phyloP scores from a whole-genome alignment of 1,284 basidiomycete genomes.

The Wolfiporia cocos region DNA sequence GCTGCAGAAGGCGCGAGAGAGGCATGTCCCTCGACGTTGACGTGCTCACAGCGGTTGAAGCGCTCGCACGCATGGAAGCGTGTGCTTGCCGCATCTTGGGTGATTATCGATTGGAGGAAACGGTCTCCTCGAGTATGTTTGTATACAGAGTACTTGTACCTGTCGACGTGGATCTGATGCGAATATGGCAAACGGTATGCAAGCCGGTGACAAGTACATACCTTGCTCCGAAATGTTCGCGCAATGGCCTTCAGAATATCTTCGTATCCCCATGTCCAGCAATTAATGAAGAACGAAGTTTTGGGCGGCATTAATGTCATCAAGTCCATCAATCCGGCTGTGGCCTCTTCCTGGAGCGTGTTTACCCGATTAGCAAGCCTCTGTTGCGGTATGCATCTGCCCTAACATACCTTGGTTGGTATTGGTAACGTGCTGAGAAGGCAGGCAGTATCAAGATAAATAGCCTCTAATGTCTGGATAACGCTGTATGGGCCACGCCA shows the following conservation, averaged over 20 bases:
- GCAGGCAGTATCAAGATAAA: slow-evolving; percentile 84
- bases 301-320: slow-evolving; percentile 61
- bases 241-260: slow-evolving; percentile 76
- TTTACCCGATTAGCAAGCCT: background rate
- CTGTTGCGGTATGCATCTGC: background rate
- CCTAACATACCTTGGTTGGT: slow-evolving; percentile 59
- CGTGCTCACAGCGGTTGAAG: slow-evolving; percentile 64
- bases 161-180: slow-evolving; percentile 78
- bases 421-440: slow-evolving; percentile 56
- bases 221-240: slow-evolving; percentile 54
- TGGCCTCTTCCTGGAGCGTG: slow-evolving; percentile 51
- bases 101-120: slow-evolving; percentile 59
- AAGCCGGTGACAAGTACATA: slow-evolving; percentile 19
- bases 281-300: slow-evolving; percentile 82
- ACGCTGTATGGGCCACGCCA: too few species aligned
- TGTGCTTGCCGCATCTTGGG: slow-evolving; percentile 50
- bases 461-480: slow-evolving; percentile 58
- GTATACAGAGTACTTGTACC: slow-evolving; percentile 78
- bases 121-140: slow-evolving; percentile 50
- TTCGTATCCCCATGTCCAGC: slow-evolving; percentile 94
- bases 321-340: slow-evolving; percentile 59
- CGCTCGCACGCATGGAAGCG: slow-evolving; percentile 93
- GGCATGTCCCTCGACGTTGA: slow-evolving; percentile 37
- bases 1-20: slow-evolving; percentile 17
- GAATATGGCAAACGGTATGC: background rate